Percentiles rank a stretch among this genome's conserved stretches.
Evolutionary conservation across 192 early-diverging fungal genomes (phyloP).

Genomic region (Endogone sp.): DNA sequence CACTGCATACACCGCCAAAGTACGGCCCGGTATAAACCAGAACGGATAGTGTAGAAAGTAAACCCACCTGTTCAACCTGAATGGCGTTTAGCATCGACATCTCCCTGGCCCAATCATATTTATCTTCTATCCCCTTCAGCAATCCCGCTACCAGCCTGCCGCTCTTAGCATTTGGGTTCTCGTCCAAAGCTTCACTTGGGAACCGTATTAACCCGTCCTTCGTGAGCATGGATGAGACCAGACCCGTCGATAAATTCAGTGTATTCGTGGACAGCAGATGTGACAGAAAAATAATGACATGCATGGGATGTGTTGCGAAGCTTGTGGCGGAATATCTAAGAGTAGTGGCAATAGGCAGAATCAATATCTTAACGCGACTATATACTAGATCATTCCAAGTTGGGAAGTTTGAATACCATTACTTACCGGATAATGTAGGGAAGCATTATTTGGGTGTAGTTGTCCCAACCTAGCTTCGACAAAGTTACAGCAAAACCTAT

Average conservation of each 20-base stretch:
- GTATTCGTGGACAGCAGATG: slow-evolving; percentile 36
- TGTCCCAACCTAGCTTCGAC: slow-evolving; percentile 57
- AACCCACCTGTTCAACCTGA: slow-evolving; percentile 31
- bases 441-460: slow-evolving; percentile 71
- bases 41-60: neutral
- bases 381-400: no score
- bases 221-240: slow-evolving; percentile 42
- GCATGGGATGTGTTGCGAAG: slow-evolving; percentile 24
- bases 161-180: slow-evolving; percentile 11
- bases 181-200: slow-evolving; percentile 18
- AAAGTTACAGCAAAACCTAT: slow-evolving; percentile 67
- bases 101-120: slow-evolving; percentile 47
- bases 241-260: slow-evolving; percentile 30
- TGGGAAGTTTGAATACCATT: neutral
- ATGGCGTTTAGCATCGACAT: slow-evolving; percentile 31
- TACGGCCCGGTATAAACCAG: no score
- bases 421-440: slow-evolving; percentile 58
- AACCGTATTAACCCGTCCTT: slow-evolving; percentile 45
- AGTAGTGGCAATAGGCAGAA: neutral
- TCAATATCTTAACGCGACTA: no score
- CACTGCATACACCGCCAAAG: no score
- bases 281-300: slow-evolving; percentile 45
- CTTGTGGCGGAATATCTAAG: slow-evolving; percentile 38
- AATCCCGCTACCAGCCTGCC: slow-evolving; percentile 31
- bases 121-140: slow-evolving; percentile 26